Percentiles rank a stretch among this genome's conserved stretches.
phyloP scores from a whole-genome alignment of 768 basidiomycete species.

The Hygrophorus pudorinus region DNA sequence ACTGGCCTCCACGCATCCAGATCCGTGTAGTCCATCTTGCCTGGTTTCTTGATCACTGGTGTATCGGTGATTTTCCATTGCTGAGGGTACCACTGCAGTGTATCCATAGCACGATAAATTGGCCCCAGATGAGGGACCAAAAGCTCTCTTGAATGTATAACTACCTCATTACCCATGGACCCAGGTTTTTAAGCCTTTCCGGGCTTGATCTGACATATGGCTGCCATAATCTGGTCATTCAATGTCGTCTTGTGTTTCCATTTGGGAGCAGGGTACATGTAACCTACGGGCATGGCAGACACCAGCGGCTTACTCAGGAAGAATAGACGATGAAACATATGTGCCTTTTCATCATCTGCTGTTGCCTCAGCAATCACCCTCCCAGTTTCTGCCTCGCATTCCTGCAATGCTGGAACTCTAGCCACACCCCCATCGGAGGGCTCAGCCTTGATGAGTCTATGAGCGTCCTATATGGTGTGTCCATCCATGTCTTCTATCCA shows the following conservation, averaged over 20 bases:
- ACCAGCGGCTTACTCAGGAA: constrained; percentile 15
- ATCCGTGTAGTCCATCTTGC: constrained; percentile 20
- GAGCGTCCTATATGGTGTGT: no score
- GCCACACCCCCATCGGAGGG: constrained; percentile 3
- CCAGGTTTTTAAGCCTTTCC: constrained; percentile 28
- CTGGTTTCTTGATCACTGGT: constrained; percentile 24
- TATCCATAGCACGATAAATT: constrained; percentile 21
- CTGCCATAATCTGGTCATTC: constrained; percentile 15
- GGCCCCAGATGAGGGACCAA: constrained; percentile 17
- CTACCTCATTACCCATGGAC: constrained; percentile 14
- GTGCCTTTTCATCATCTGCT: constrained; percentile 3
- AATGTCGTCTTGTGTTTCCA: constrained; percentile 13
- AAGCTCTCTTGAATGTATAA: constrained; percentile 15
- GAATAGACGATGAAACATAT: constrained; percentile 13
- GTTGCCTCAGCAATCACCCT: neutral
- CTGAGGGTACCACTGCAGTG: no score
- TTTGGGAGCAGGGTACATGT: constrained; percentile 17
- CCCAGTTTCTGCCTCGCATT: neutral
- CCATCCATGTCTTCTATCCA: no score
- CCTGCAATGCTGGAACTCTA: constrained; percentile 1
- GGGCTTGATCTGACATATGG: constrained; percentile 18
- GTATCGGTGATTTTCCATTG: no score
- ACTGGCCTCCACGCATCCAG: constrained; percentile 25
- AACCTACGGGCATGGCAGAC: constrained; percentile 2
- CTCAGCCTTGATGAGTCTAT: no score